Base-by-base conservation (phyloP, 768 basidiomycete genomes). In the Trametes maxima region DNA sequence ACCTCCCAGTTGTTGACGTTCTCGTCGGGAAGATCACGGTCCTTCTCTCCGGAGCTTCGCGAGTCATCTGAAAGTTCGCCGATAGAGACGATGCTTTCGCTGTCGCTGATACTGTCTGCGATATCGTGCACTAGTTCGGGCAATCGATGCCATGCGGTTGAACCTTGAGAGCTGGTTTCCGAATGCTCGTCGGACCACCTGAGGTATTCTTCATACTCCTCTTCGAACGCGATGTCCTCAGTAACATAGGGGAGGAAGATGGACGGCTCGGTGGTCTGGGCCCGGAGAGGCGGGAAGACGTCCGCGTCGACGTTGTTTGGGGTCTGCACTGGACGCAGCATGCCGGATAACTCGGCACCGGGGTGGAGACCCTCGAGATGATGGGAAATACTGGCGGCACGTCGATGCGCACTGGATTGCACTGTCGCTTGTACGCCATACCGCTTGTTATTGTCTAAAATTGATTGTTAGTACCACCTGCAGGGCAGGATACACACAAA, bases 1-100 rank as follows among this genome's bases (percentile, higher is more conserved):
- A 94, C 95, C 89, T 95, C 95, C 95, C 95, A 98, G 67, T 95
- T 93, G 69, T 95, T 98, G 65, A 90, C 74, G 68, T 95, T 95
- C 75, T 92, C 90, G 70, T 94, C 88, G 24, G 82, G 77, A 37
- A 75, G 74, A 62, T 87, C 88, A 43, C 81, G 79, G 50, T 88
- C 86, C 59, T 87, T 86, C 58, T 84, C 78, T 45, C 81, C 81
- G 13, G 80, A 70, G 66, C 87, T 84, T 60, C 90, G 80, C 58
- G 85, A 77, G 64, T 91, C 92, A 66, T 94, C 88, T 33, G 90
- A 89, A 54, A 98, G 78, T 69, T 98, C 92, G 55, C 91, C 91
- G 59, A 98, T 94, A 19, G 90, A 87, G 17, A 83, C 93, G 21
- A 95, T 91, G 68, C 93, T 97, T 76, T 98, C 97, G 66, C 88